phyloP scores from a whole-genome alignment of 371 early-diverging fungal genomes.

The Dichotomocladium elegans region DNA sequence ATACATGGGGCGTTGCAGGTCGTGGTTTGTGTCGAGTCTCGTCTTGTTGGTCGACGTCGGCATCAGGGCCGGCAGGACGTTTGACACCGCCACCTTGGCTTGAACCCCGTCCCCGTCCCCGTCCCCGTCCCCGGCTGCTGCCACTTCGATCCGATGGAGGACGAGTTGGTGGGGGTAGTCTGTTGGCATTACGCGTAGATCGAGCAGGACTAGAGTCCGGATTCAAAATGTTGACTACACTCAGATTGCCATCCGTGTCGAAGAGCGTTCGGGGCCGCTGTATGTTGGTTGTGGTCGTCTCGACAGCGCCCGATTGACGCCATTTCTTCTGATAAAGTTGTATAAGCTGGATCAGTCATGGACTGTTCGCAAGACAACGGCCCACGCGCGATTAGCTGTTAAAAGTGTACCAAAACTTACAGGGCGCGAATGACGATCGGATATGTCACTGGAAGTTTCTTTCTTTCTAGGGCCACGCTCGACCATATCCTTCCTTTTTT shows the following conservation, averaged over 20 bases:
- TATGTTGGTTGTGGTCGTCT: background rate
- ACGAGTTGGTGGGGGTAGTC: background rate
- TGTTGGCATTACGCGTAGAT: conserved; percentile 9
- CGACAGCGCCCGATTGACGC: background rate
- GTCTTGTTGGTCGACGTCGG: background rate
- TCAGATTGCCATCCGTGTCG: conserved; percentile 46
- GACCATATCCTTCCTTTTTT: no score
- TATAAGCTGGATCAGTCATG: background rate
- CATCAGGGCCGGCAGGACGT: background rate
- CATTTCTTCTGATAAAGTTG: conserved; percentile 1
- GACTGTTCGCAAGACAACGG: background rate
- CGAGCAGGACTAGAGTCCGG: conserved; percentile 7
- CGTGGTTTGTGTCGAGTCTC: background rate
- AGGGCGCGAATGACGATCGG: background rate
- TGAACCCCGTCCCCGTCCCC: background rate
- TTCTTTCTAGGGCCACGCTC: background rate
- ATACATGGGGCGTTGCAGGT: background rate
- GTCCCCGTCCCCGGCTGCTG: background rate
- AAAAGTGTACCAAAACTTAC: background rate
- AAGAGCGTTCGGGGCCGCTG: conserved; percentile 23
- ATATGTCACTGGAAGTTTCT: background rate
- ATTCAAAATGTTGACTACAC: conserved; percentile 34
- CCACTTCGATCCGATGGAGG: background rate
- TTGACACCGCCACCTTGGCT: background rate
- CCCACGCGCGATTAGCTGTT: no score